Base-by-base conservation (phyloP, 2,329 filamentous ascomycete genomes). In the Beauveria brongniartii region DNA sequence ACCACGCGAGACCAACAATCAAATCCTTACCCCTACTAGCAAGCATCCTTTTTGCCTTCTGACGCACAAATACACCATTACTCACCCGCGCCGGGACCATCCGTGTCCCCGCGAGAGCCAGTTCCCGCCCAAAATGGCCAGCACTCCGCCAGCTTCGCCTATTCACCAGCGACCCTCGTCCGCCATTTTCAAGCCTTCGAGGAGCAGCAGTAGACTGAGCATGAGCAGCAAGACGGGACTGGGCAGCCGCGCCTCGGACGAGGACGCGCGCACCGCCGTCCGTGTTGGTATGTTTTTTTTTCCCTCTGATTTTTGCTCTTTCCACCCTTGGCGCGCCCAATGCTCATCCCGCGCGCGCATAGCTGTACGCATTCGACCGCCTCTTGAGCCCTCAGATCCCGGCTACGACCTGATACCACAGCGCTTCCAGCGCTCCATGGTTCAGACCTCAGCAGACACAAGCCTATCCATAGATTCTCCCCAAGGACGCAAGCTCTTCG, bases 351-450 rank as follows among this genome's bases (percentile, higher is more conserved):
- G 37, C 56, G 55, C 55, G 30, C 30, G 30, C 12, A 34, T 73
- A 97, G 94, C 89, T 73, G 91, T 99, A 69, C 92, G 94, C 72
- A 88, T 97, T 54, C 91, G 94, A 68, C 94, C 94, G 54, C 88
- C 93, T 59, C 81, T 97, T 61, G 86, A 87, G 67, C 80, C 91
- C 6, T 84, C 83, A 66, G 94, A 99, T 73, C 94, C 94, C 6
- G 93, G 92, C 64, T 99, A 84, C 78, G 94, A 99, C 65, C 84
- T 97, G 65, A 94, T 99, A 62, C 94, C 94, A 16, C 92, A 96
- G 74, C 87, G 94, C 69, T 99, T 99, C 71, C 93, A 96, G 74
- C 86, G 89, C 65, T 88, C 92, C 44, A 96, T 93, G 80, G 92
- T 95, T 64, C 92, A 97, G 66, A 90, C 93, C 63, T 92, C 88